phyloP scores from a whole-genome alignment of 2,329 filamentous ascomycete species.

The Trichoderma koningii region DNA sequence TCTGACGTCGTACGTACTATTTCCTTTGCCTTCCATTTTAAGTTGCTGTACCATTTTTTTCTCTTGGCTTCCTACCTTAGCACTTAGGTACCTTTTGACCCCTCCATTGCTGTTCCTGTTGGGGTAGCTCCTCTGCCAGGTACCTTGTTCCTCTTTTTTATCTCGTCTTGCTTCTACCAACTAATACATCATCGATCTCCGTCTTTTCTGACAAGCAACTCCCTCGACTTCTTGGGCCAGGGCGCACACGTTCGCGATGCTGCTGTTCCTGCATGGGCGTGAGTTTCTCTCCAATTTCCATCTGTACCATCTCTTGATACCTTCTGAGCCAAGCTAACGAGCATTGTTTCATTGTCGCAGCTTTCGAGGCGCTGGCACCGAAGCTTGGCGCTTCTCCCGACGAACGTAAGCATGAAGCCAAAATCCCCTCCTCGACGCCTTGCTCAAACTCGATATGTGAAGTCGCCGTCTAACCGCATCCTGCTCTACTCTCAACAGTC shows the following conservation, averaged over 20 bases:
- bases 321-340: slow-evolving; percentile 14
- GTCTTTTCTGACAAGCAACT: too few species aligned
- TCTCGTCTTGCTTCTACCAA: neutral
- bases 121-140: neutral
- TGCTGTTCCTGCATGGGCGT: slow-evolving; percentile 33
- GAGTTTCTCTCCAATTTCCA: slow-evolving; percentile 20
- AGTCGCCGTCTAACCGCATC: neutral
- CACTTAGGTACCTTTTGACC: neutral
- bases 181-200: neutral
- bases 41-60: too few species aligned
- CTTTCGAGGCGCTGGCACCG: slow-evolving; percentile 41
- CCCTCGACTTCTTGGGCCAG: neutral
- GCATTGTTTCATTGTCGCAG: slow-evolving; percentile 30
- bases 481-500: slow-evolving; percentile 55
- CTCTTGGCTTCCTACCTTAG: too few species aligned
- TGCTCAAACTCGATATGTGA: too few species aligned
- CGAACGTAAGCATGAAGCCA: slow-evolving; percentile 38
- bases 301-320: neutral
- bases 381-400: slow-evolving; percentile 42
- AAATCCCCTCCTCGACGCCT: too few species aligned
- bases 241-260: slow-evolving; percentile 27
- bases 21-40: too few species aligned
- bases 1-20: too few species aligned
- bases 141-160: neutral
- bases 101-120: neutral